These are phyloP conservation scores for Chaetomium sp. DNA, from an alignment of 2,329 filamentous ascomycete genomes.

Conservation along the genomic window DNA sequence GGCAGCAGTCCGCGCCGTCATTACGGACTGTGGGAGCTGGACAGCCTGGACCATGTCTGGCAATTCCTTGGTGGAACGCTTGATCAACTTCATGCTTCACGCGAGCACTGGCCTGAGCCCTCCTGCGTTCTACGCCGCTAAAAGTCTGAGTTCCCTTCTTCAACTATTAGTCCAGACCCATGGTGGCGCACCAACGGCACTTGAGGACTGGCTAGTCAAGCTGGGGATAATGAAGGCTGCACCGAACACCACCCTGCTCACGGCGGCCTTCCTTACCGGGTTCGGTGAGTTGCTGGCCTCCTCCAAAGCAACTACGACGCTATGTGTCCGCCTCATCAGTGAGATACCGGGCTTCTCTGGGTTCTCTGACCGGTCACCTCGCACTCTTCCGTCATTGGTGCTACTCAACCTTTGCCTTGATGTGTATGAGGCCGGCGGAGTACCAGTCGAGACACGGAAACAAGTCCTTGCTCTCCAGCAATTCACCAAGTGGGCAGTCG, in stretches of 20 bases:
- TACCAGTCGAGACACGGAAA: slow-evolving; percentile 66
- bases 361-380: slow-evolving; percentile 41
- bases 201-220: slow-evolving; percentile 53
- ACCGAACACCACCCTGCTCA: slow-evolving; percentile 50
- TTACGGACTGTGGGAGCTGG: slow-evolving; percentile 45
- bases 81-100: slow-evolving; percentile 51
- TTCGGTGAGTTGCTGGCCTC: slow-evolving; percentile 53
- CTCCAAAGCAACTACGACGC: slow-evolving; percentile 53
- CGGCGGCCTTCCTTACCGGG: slow-evolving; percentile 54
- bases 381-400: slow-evolving; percentile 53
- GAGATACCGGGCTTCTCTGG: slow-evolving; percentile 55
- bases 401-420: slow-evolving; percentile 56
- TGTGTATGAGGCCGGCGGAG: slow-evolving; percentile 54
- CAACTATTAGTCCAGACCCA: slow-evolving; percentile 51
- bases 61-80: slow-evolving; percentile 42
- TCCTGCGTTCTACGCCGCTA: slow-evolving; percentile 55
- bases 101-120: slow-evolving; percentile 48
- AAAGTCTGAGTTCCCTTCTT: slow-evolving; percentile 54
- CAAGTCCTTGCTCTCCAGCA: slow-evolving; percentile 82
- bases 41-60: slow-evolving; percentile 39
- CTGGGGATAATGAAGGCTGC: slow-evolving; percentile 52
- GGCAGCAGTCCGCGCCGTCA: slow-evolving; percentile 42
- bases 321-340: slow-evolving; percentile 63
- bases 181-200: slow-evolving; percentile 49
- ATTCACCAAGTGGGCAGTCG: slow-evolving; percentile 70